Evolutionary conservation across 176 grass and related monocot species (phyloP), one percentile per base, ranked within the genome.

Genomic region (Ensete ventricosum): DNA sequence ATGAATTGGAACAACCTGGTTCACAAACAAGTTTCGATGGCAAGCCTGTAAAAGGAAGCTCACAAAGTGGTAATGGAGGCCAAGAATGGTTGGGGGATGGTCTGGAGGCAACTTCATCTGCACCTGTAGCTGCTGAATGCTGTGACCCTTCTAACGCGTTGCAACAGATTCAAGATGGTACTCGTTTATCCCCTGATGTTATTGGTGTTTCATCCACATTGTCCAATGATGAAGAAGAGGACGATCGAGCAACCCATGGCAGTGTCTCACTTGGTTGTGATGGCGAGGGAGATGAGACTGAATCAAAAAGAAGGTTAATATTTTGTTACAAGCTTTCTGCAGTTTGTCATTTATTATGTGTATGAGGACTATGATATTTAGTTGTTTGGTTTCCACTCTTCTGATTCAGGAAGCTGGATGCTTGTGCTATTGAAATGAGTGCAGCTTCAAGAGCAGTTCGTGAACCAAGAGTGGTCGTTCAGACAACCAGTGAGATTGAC

Each of bases 291-390:
- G 95, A 98, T 77, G 94, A 91, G 17, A 93, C 82, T 54, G 90
- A 89, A 66, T 93, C 91, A 63, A 98, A 98, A 87, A 85, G 88
- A 91, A 98, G 95, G 95, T 98, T 80, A 57, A 64, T 80, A 62
- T 54, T 10, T 0, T 24, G 64, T 29, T 14, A 29, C 64, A 2
- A 34, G 1, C 55, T 62, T 62, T 48, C 19, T 59, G 13, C 24
- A 29, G 29, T 67, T 67, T 11, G 23, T 25, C 29, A 43, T 29
- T 67, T 25, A 16, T n/a, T 19, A 60, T 60, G 7, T 60, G 16
- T 60, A 4, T 8, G n/a, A n/a, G 25, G 58, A 79, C 17, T 70
- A 55, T 26, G 54, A 78, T 62, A 58, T 19, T 58, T 6, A 54
- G 3, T 20, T 50, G 21, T 25, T 79, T 5, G 52, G 48, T 57